Evolutionary conservation across 1,139 yeast genomes (phyloP).

Genomic region (Geotrichum restrictum): DNA sequence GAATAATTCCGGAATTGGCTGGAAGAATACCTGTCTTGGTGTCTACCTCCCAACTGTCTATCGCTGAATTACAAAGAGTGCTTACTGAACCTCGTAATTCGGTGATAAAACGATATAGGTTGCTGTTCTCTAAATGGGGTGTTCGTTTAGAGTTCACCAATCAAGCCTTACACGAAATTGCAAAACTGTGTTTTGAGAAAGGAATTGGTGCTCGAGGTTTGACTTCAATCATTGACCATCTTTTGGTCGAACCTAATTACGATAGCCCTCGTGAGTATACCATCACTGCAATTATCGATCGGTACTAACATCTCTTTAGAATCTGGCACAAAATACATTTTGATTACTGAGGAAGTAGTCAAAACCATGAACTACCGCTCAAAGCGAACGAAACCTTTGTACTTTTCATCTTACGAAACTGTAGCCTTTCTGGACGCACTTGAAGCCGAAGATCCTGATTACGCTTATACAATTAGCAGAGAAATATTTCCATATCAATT

Average conservation of each 20-base stretch:
- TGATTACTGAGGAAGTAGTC: conserved; percentile 29
- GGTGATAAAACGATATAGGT: conserved; percentile 47
- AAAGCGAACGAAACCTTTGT: conserved; percentile 14
- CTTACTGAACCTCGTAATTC: conserved; percentile 52
- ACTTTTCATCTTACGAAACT: conserved; percentile 22
- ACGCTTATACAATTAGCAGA: conserved; percentile 35
- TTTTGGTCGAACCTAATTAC: conserved; percentile 49
- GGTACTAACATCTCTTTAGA: conserved; percentile 27
- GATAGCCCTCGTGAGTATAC: conserved; percentile 43
- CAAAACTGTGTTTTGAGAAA: conserved; percentile 43
- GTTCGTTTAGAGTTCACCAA: conserved; percentile 46
- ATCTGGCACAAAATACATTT: conserved; percentile 46
- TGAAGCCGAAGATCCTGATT: conserved; percentile 39
- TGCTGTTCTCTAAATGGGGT: conserved; percentile 48
- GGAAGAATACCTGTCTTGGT: conserved; percentile 54
- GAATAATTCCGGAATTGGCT: conserved; percentile 52
- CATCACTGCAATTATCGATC: neutral
- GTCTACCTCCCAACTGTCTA: conserved; percentile 44
- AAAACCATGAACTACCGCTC: conserved; percentile 14
- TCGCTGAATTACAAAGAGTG: conserved; percentile 45
- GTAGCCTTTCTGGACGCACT: conserved; percentile 35
- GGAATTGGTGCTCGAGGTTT: conserved; percentile 58
- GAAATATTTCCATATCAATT: conserved; percentile 26
- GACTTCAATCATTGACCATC: conserved; percentile 48
- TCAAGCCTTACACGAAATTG: conserved; percentile 45